These are phyloP conservation scores for Calonectria ilicicola DNA, from an alignment of 2,329 filamentous ascomycete species.

Conservation along the genomic window DNA sequence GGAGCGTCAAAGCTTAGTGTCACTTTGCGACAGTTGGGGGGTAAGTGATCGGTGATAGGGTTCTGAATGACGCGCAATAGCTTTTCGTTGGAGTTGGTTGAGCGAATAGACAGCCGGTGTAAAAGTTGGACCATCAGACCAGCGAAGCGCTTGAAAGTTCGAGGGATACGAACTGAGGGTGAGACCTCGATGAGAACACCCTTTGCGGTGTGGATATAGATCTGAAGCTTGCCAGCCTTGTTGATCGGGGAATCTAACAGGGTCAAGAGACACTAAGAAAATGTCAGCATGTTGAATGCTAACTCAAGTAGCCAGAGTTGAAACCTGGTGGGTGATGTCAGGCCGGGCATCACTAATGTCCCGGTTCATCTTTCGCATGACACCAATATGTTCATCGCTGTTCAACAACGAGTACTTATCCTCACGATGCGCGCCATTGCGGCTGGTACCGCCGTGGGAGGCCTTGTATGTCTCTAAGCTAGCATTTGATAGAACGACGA, in stretches of 20 bases:
- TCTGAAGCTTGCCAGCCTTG: conserved; percentile 97
- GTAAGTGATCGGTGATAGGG: conserved; percentile 95
- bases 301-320: conserved; percentile 43
- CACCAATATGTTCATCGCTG: conserved; percentile 98
- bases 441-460: conserved; percentile 76
- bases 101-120: conserved; percentile 94
- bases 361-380: conserved; percentile 99
- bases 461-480: conserved; percentile 98
- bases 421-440: conserved; percentile 76
- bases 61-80: conserved; percentile 97
- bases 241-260: conserved; percentile 98
- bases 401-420: conserved; percentile 98
- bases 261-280: conserved; percentile 87
- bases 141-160: conserved; percentile 98
- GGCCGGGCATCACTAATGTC: conserved; percentile 98
- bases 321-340: conserved; percentile 98
- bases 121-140: conserved; percentile 98
- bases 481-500: conserved; percentile 96
- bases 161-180: conserved; percentile 95
- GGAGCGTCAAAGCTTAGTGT: conserved; percentile 95
- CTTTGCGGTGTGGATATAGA: conserved; percentile 98
- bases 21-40: conserved; percentile 97
- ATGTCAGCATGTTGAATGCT: conserved; percentile 61
- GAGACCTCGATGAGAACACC: conserved; percentile 98
- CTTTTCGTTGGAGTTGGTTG: conserved; percentile 97